These are phyloP conservation scores for Hibiscus trionum DNA, from an alignment of 345 rosid species.

Conservation along the genomic window DNA sequence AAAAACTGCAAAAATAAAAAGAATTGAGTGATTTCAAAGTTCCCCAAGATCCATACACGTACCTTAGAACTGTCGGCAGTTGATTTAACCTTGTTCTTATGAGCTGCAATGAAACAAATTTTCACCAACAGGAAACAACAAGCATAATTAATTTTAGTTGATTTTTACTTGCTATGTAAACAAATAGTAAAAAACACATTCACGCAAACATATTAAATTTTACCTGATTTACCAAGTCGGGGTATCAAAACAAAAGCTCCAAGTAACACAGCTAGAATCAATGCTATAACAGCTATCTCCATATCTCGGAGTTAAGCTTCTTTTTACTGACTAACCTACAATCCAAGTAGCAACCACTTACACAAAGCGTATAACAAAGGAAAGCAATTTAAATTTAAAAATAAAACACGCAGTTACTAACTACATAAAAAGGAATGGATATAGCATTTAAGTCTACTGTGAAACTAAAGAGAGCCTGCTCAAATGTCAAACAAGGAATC, in stretches of 20 bases:
- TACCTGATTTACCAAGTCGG: conserved; percentile 27
- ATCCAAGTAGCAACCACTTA: not conserved
- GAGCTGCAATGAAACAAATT: conserved; percentile 18
- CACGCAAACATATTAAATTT: not conserved
- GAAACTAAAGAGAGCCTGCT: not conserved
- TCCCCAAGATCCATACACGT: not conserved
- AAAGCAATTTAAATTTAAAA: not conserved
- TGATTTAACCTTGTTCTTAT: conserved; percentile 13
- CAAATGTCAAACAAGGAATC: not conserved
- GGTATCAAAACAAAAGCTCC: conserved; percentile 37
- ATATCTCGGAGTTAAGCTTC: conserved; percentile 14
- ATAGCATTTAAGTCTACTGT: not conserved
- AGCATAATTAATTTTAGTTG: not conserved
- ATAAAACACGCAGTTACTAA: not conserved
- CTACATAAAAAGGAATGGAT: not conserved
- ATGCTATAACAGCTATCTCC: conserved; percentile 28
- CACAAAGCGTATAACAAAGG: not conserved
- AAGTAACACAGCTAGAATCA: conserved; percentile 35
- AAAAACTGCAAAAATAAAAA: not conserved
- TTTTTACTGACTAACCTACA: not conserved
- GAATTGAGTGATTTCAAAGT: not conserved
- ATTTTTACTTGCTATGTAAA: not conserved
- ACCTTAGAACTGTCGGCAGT: conserved; percentile 16
- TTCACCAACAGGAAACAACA: not conserved
- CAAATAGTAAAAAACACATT: not conserved